Conservation (phyloP, 2,329 filamentous ascomycete genomes). For the Boeremia lycopersici region DNA sequence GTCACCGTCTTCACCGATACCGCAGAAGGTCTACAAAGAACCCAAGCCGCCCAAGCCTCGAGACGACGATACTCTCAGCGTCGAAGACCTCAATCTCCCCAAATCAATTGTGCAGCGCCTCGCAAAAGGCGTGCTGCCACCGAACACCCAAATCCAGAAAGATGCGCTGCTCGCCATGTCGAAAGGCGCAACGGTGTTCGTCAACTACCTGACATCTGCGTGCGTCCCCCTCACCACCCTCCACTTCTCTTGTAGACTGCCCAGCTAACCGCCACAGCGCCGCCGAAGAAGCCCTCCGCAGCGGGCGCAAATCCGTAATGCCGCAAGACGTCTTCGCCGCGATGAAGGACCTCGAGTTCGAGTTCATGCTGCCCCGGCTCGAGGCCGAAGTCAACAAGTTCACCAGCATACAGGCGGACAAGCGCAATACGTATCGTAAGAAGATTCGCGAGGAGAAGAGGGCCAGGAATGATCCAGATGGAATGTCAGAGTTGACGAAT, state of each 20-base stretch:
- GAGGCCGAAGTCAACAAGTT: conserved; percentile 81
- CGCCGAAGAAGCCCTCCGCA: conserved; percentile 70
- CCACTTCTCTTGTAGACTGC: background rate
- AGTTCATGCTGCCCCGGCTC: conserved; percentile 70
- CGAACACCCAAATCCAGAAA: conserved; percentile 82
- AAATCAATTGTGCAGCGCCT: conserved; percentile 82
- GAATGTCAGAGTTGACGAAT: conserved; percentile 18
- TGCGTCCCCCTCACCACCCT: conserved; percentile 51
- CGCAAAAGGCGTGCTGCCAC: conserved; percentile 78
- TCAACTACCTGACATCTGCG: conserved; percentile 78
- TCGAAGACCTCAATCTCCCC: conserved; percentile 73
- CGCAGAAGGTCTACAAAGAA: conserved; percentile 13
- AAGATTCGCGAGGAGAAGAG: conserved; percentile 71
- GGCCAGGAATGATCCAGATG: conserved; percentile 27
- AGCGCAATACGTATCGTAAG: conserved; percentile 74
- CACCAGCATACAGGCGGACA: conserved; percentile 74
- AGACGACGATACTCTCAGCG: conserved; percentile 50
- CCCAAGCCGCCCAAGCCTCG: conserved; percentile 15
- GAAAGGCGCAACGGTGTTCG: conserved; percentile 83
- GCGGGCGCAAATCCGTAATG: conserved; percentile 79
- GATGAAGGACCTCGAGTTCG: conserved; percentile 76
- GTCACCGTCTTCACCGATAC: conserved; percentile 11
- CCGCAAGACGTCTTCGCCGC: conserved; percentile 78
- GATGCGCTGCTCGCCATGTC: conserved; percentile 80
- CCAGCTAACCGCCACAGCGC: conserved; percentile 58